Conservation (phyloP, 345 rosid genomes). For the Linum tenue region DNA sequence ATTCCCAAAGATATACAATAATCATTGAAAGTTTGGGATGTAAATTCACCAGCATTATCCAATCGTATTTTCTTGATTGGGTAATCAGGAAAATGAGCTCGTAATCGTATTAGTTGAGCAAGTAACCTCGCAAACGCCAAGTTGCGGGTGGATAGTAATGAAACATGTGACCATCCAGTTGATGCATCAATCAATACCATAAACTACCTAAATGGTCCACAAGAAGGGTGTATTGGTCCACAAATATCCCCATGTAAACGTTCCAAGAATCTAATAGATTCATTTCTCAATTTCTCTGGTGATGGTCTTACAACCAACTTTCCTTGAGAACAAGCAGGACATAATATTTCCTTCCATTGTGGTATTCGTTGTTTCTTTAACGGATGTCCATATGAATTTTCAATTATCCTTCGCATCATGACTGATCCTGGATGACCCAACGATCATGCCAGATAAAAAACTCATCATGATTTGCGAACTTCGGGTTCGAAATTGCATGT, state of each 20-base stretch:
- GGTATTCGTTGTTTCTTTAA: constrained; percentile 3
- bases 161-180: constrained; percentile 5
- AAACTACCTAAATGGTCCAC: constrained; percentile 2
- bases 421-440: neutral
- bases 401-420: constrained; percentile 10
- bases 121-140: neutral
- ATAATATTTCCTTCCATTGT: neutral
- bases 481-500: too few species aligned
- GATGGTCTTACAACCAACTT: constrained; percentile 3
- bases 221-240: neutral
- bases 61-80: constrained; percentile 8
- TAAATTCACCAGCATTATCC: constrained; percentile 17
- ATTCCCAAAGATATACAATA: constrained; percentile 1
- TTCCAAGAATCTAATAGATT: neutral
- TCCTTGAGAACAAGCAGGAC: constrained; percentile 7
- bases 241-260: constrained; percentile 3
- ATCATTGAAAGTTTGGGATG: neutral
- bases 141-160: constrained; percentile 10
- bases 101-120: neutral
- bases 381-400: neutral
- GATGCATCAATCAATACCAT: neutral
- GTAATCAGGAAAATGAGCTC: constrained; percentile 4
- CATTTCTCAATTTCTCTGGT: constrained; percentile 1
- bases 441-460: constrained; percentile 3
- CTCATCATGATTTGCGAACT: neutral